Evolutionary conservation across 805 yeast species (phyloP), one percentile per base, ranked within the genome.

Genomic region (Candida andamanensis): DNA sequence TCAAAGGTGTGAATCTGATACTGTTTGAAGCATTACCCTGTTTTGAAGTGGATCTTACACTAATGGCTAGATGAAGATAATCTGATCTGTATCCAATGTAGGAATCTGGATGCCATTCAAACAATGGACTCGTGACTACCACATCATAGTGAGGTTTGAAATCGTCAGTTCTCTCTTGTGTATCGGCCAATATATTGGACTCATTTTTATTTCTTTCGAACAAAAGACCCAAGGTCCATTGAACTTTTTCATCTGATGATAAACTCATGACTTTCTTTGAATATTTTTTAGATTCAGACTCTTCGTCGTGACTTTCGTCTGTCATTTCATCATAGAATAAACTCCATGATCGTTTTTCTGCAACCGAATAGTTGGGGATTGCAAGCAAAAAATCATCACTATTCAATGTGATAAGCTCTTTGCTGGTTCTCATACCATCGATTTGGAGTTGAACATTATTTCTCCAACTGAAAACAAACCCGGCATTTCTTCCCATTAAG

Each of bases 21-120:
- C 58, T 48, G 39, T 64, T 66, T 34, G 50, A 50, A 8, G 58
- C 47, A 28, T 54, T 52, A 0, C 63, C 62, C 5, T 43, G 41
- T 4, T 42, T 26, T 0, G 67, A 51, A 12, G 49, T 51, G 2
- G 69, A 61, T 6, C 49, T 49, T 5, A 66, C 71, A 0, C 65
- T 49, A 5, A 66, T 45, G 4, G 69, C 63, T 43, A 66, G 37
- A 50, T 86, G 95, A 8, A 90, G 66, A 50, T 76, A 89, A 34
- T 86, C 80, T 41, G 95, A 82, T 50, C 97, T 63, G 63, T 78
- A 92, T 0, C 81, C 86, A 9, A 56, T 58, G 52, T 80, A 90
- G 0, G 96, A 85, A 57, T 90, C 97, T 1, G 68, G 64, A 59
- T 87, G 87, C 2, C 49, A 47, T 0, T 53, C 58, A 12, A 52